Conservation (phyloP, 2,329 filamentous ascomycete genomes). For the Aspergillus quadrilineatus region DNA sequence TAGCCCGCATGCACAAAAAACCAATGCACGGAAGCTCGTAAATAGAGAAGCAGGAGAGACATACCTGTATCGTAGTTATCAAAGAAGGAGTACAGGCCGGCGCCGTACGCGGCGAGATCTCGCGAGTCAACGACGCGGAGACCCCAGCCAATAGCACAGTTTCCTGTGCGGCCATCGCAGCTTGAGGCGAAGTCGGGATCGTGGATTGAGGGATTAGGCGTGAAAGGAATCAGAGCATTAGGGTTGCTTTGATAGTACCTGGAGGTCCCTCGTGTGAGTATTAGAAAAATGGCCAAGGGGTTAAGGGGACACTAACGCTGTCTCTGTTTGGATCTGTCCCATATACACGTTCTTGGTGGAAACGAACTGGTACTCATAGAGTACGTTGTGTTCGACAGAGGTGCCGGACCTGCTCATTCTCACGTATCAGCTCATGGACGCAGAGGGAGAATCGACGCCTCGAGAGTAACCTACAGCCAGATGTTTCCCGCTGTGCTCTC, state of each 20-base stretch:
- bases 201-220: constrained; percentile 30
- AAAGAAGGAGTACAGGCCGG: constrained; percentile 78
- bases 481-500: constrained; percentile 69
- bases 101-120: constrained; percentile 69
- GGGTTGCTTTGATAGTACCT: constrained; percentile 77
- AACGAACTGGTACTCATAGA: constrained; percentile 80
- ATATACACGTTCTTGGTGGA: constrained; percentile 79
- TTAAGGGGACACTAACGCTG: constrained; percentile 48
- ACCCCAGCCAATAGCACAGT: constrained; percentile 59
- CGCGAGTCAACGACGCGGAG: constrained; percentile 67
- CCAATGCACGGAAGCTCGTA: no score
- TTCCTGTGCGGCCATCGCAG: constrained; percentile 56
- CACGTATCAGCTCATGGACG: no score
- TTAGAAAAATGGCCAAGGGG: no score
- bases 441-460: no score
- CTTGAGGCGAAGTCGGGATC: constrained; percentile 68
- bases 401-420: constrained; percentile 63
- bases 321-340: constrained; percentile 83
- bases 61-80: constrained; percentile 62
- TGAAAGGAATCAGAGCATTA: constrained; percentile 57
- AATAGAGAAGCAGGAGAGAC: no score
- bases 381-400: constrained; percentile 58
- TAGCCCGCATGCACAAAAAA: no score
- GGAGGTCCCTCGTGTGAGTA: no score
- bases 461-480: no score